Conservation (phyloP, 2,329 filamentous ascomycete species). For the Fusarium luffae region DNA sequence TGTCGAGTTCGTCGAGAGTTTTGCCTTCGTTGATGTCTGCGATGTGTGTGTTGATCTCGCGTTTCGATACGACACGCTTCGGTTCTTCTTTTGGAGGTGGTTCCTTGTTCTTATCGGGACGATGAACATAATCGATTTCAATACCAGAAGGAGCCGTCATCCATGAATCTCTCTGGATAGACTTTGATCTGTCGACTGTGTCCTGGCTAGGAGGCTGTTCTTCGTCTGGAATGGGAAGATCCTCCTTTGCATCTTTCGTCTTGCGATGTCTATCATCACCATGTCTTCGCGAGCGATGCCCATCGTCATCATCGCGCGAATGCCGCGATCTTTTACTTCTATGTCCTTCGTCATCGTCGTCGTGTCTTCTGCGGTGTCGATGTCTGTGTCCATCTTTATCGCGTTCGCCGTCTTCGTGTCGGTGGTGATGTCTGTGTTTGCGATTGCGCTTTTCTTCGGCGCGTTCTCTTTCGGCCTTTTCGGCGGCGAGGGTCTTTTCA, state of each 20-base stretch:
- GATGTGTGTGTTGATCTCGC: slow-evolving; percentile 80
- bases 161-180: slow-evolving; percentile 83
- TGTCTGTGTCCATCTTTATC: slow-evolving; percentile 40
- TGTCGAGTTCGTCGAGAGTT: slow-evolving; percentile 27
- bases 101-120: slow-evolving; percentile 66
- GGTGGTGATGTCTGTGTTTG: slow-evolving; percentile 60
- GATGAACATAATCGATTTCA: slow-evolving; percentile 84
- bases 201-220: slow-evolving; percentile 53
- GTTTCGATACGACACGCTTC: slow-evolving; percentile 78
- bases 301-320: slow-evolving; percentile 54
- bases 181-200: slow-evolving; percentile 42
- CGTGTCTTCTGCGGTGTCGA: slow-evolving; percentile 41
- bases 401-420: slow-evolving; percentile 52
- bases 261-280: slow-evolving; percentile 51
- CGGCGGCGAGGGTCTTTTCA: slow-evolving; percentile 78
- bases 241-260: slow-evolving; percentile 60
- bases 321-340: slow-evolving; percentile 46
- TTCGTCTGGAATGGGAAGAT: slow-evolving; percentile 63
- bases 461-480: slow-evolving; percentile 65
- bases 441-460: slow-evolving; percentile 55
- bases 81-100: slow-evolving; percentile 67
- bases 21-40: slow-evolving; percentile 69
- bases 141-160: slow-evolving; percentile 86
- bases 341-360: slow-evolving; percentile 47
- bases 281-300: slow-evolving; percentile 55